phyloP scores from a whole-genome alignment of 2,329 filamentous ascomycete species.

The Blastomyces parvus region DNA sequence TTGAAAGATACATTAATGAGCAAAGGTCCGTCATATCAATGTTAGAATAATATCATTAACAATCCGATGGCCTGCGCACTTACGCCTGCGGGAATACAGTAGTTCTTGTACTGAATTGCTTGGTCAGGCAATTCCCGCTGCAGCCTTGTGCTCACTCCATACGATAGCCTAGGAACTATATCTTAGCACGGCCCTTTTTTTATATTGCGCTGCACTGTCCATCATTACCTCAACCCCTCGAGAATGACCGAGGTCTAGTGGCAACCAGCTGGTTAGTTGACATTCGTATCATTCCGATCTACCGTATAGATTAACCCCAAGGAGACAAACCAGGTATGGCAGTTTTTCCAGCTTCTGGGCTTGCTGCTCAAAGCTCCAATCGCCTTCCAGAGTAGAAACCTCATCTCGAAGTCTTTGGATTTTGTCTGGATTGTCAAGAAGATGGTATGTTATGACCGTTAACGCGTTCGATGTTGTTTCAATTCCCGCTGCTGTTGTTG shows the following conservation, averaged over 20 bases:
- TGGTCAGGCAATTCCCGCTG: constrained; percentile 13
- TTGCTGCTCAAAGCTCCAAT: neutral
- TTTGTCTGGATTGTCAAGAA: constrained; percentile 4
- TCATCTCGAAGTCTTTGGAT: constrained; percentile 3
- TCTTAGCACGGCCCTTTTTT: neutral
- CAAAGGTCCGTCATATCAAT: neutral
- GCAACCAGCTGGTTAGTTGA: neutral
- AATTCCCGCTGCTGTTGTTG: constrained; percentile 26
- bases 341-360: constrained; percentile 3
- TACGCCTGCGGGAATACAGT: constrained; percentile 14
- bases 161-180: constrained; percentile 10
- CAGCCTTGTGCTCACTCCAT: constrained; percentile 13
- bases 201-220: no score
- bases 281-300: neutral
- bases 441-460: constrained; percentile 10
- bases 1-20: neutral
- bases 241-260: constrained; percentile 10
- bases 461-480: constrained; percentile 27
- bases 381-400: neutral
- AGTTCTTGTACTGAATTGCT: constrained; percentile 11
- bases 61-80: neutral
- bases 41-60: neutral
- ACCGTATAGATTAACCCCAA: no score
- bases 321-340: constrained; percentile 10
- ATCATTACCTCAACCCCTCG: constrained; percentile 12